A percentile compares a stretch with the other conserved stretches of the same genome.
These are phyloP conservation scores for Sonneratia alba DNA, from an alignment of 345 rosid species.

Conservation along the genomic window DNA sequence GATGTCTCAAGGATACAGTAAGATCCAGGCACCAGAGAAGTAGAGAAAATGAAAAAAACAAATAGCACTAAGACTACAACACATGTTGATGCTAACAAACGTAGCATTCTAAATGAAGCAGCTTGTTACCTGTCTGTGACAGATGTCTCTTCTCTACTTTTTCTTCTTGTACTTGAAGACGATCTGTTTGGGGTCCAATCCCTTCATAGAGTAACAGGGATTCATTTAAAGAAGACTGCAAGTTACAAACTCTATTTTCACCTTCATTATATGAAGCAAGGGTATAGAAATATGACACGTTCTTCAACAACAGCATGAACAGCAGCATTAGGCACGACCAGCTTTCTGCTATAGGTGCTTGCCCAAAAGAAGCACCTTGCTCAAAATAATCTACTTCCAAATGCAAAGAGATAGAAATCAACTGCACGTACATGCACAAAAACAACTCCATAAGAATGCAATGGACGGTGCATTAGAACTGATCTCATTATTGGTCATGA, in stretches of 20 bases:
- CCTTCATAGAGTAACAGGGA: conserved; percentile 36
- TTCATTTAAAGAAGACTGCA: background rate
- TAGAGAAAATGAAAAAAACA: background rate
- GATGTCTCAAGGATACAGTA: background rate
- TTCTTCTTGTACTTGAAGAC: conserved; percentile 96
- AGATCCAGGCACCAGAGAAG: background rate
- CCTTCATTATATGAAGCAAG: background rate
- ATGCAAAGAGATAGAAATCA: background rate
- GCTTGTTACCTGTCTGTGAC: conserved; percentile 76
- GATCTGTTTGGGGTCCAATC: conserved; percentile 63
- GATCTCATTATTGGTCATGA: background rate
- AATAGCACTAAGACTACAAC: too few species aligned
- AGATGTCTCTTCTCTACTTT: conserved; percentile 86
- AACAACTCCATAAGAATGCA: background rate
- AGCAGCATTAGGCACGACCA: conserved; percentile 80
- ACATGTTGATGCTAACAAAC: background rate
- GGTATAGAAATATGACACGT: conserved; percentile 33
- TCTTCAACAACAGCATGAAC: conserved; percentile 94
- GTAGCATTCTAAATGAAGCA: background rate
- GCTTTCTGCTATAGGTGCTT: conserved; percentile 77
- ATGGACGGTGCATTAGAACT: background rate
- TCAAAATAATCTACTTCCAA: conserved; percentile 43
- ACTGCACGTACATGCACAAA: background rate
- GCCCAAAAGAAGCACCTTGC: conserved; percentile 95
- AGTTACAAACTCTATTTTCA: background rate